Percentiles rank a stretch among this genome's conserved stretches.
Conservation (phyloP, 768 basidiomycete genomes). For the Xerocomellus chrysenteron region DNA sequence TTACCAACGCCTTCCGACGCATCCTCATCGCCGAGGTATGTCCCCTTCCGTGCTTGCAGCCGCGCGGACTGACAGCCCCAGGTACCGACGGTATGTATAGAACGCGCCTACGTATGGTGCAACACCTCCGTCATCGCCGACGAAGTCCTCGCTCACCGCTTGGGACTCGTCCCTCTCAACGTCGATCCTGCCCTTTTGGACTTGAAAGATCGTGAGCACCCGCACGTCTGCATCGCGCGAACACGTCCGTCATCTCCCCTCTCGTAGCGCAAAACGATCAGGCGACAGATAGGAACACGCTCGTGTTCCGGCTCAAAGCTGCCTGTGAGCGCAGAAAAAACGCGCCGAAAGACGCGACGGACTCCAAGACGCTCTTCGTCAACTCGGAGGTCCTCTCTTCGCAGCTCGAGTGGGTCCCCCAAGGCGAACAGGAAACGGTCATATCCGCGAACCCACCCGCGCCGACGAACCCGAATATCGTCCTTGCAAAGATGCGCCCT, state of each 20-base stretch:
- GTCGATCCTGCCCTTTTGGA: conserved; percentile 76
- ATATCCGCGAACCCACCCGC: conserved; percentile 55
- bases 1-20: conserved; percentile 91
- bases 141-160: conserved; percentile 88
- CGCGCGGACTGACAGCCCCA: conserved; percentile 29
- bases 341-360: conserved; percentile 49
- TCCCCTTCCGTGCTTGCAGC: not conserved
- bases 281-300: conserved; percentile 85
- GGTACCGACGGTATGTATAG: conserved; percentile 91
- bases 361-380: conserved; percentile 65
- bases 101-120: conserved; percentile 89
- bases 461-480: conserved; percentile 77
- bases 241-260: not conserved
- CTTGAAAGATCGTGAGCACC: conserved; percentile 44
- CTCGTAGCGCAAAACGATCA: conserved; percentile 45
- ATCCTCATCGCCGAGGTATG: conserved; percentile 92
- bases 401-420: conserved; percentile 73
- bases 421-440: conserved; percentile 73
- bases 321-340: conserved; percentile 61
- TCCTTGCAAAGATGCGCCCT: conserved; percentile 88
- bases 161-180: conserved; percentile 88
- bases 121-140: conserved; percentile 94
- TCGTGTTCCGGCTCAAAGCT: conserved; percentile 79
- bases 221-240: not conserved
- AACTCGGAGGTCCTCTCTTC: conserved; percentile 69